Percentiles rank a stretch among this genome's conserved stretches.
Conservation (phyloP, 83 land plant genomes). For the Diphasiastrum complanatum region DNA sequence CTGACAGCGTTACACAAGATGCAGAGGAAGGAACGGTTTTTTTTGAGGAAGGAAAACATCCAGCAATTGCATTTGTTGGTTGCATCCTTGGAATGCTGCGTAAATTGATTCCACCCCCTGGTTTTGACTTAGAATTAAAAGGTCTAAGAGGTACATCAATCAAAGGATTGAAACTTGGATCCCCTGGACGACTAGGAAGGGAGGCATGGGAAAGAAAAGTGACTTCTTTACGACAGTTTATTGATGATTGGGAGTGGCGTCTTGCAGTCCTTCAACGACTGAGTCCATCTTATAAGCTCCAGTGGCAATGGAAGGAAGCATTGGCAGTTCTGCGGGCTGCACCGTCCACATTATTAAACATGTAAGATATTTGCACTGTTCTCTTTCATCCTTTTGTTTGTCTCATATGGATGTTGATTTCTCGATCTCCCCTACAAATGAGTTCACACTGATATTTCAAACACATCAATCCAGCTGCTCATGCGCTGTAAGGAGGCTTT, state of each 20-base stretch:
- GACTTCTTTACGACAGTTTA: constrained; percentile 38
- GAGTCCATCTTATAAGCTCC: constrained; percentile 55
- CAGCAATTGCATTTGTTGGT: constrained; percentile 53
- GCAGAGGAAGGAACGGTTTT: constrained; percentile 5
- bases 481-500: too few relatives aligned
- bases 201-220: constrained; percentile 71
- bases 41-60: constrained; percentile 37
- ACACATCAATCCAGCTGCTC: too few relatives aligned
- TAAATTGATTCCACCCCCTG: constrained; percentile 37
- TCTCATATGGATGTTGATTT: too few relatives aligned
- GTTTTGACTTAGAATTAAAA: constrained; percentile 36
- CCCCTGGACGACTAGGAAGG: constrained; percentile 27
- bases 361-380: constrained; percentile 45
- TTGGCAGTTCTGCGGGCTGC: constrained; percentile 78
- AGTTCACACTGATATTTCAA: too few relatives aligned
- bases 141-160: constrained; percentile 6
- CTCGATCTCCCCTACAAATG: too few relatives aligned
- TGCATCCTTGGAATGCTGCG: constrained; percentile 52
- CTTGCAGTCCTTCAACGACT: constrained; percentile 71
- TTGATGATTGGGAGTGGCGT: constrained; percentile 97
- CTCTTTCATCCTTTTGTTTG: too few relatives aligned
- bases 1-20: neutral
- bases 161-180: constrained; percentile 14
- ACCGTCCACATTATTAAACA: constrained; percentile 73
- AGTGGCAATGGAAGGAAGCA: constrained; percentile 93